Conservation (phyloP, 495 filamentous ascomycete species). For the Aspergillus panamensis region DNA sequence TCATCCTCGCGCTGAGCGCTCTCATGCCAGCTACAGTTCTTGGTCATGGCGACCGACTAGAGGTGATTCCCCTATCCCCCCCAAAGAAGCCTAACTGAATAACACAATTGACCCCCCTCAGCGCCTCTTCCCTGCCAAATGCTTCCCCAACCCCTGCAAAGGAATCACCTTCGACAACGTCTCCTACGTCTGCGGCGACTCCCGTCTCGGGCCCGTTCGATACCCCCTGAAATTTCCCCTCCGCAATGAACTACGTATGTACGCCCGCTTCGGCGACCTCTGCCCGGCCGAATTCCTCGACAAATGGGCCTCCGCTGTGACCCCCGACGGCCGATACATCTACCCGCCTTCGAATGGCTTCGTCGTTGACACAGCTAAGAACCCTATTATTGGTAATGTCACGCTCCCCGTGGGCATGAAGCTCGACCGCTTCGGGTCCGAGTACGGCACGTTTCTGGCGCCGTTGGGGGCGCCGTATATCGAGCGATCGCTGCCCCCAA, state of each 20-base stretch:
- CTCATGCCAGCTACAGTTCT: neutral
- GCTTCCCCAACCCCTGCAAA: conserved; percentile 31
- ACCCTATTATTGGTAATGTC: conserved; percentile 43
- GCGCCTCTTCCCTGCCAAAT: conserved; percentile 11
- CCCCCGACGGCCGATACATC: conserved; percentile 31
- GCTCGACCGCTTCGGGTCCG: conserved; percentile 54
- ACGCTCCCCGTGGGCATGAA: conserved; percentile 44
- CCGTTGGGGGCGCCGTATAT: conserved; percentile 50
- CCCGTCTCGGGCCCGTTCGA: conserved; percentile 46
- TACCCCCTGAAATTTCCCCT: conserved; percentile 42
- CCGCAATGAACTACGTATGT: conserved; percentile 32
- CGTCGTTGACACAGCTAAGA: conserved; percentile 26
- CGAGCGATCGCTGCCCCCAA: conserved; percentile 51
- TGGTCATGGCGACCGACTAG: neutral
- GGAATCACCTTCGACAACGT: conserved; percentile 36
- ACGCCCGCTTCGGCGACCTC: conserved; percentile 47
- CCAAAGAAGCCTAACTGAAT: neutral
- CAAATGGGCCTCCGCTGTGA: conserved; percentile 36
- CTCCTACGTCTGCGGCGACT: conserved; percentile 50
- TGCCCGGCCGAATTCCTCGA: conserved; percentile 49
- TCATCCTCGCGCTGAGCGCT: neutral
- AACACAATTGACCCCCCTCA: neutral
- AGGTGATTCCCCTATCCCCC: neutral
- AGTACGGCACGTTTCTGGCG: conserved; percentile 43
- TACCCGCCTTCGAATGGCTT: conserved; percentile 48